Evolutionary conservation across 345 rosid species (phyloP).

Genomic region (Syzygium jambos): DNA sequence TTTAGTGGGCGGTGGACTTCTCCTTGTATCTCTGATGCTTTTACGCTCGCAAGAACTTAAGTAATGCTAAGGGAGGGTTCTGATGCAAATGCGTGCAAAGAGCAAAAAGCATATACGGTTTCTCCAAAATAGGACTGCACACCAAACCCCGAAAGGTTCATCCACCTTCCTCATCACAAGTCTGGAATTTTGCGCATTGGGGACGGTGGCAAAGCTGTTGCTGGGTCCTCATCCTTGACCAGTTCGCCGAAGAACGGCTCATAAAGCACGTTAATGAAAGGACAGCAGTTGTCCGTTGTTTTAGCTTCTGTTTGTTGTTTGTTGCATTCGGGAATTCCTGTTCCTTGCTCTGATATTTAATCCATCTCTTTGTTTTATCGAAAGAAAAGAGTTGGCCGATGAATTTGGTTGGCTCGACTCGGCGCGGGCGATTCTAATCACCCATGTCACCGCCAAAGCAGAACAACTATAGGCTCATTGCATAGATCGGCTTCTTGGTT

Average conservation of each 20-base stretch:
- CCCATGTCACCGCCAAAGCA: not conserved
- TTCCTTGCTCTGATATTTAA: not conserved
- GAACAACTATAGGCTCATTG: not conserved
- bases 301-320: not conserved
- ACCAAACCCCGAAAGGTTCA: not conserved
- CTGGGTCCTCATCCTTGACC: not conserved
- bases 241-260: not conserved
- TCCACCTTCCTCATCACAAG: not conserved
- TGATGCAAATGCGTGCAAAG: not conserved
- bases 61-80: not conserved
- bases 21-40: not conserved
- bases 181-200: not conserved
- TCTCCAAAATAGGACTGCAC: not conserved
- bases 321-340: not conserved
- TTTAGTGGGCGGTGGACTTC: not conserved
- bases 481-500: not conserved
- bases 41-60: not conserved
- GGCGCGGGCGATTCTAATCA: not conserved
- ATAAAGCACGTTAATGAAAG: not conserved
- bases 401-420: not conserved
- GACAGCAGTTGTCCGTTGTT: not conserved
- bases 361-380: not conserved
- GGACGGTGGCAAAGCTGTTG: not conserved
- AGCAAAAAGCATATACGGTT: not conserved
- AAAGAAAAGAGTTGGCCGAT: not conserved